Evolutionary conservation across 768 basidiomycete species (phyloP), one percentile per base, ranked within the genome.

Genomic region (Kwoniella dejecticola): DNA sequence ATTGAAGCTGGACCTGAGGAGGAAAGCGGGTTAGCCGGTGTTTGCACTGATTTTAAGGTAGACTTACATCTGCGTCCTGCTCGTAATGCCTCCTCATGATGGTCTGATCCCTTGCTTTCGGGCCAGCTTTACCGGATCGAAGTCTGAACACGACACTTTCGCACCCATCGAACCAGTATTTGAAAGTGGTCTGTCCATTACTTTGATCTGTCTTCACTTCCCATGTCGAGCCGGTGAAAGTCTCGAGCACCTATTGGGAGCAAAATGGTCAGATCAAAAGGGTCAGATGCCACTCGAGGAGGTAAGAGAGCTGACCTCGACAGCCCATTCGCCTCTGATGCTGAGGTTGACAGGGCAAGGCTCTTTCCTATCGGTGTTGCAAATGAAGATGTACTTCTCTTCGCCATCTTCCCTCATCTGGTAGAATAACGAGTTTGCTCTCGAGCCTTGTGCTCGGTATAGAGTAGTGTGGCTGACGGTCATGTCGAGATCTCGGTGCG

Each of bases 321-420:
- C 64, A n/a, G 38, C 36, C 55, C 61, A 69, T 31, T 40, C 30
- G 19, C 70, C 70, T 29, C 47, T 46, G 2, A 68, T 26, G n/a
- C 45, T 30, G 13, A 71, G 23, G 2, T 24, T 33, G 10, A 59
- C 52, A 15, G 65, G 58, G 33, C 49, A 53, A 4, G 65, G 47
- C 38, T 69, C 63, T 31, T 63, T 65, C 4, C 68, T 63, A 48
- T 67, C 66, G 26, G 57, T 64, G 27, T 70, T 69, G 45, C 64
- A 69, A 21, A 73, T 67, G 52, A 73, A 73, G 8, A 73, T 49
- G 41, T 55, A 68, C n/a, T 52, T 45, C 7, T 67, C 64, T 1
- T 60, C 52, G 1, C 65, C 69, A 48, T 70, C 71, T 12, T 63
- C 41, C 36, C 69, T 36, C 60, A 70, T 45, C 41, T 73, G 71